Evolutionary conservation across 2,329 filamentous ascomycete genomes (phyloP).

Genomic region (Aspergillus uvarum): DNA sequence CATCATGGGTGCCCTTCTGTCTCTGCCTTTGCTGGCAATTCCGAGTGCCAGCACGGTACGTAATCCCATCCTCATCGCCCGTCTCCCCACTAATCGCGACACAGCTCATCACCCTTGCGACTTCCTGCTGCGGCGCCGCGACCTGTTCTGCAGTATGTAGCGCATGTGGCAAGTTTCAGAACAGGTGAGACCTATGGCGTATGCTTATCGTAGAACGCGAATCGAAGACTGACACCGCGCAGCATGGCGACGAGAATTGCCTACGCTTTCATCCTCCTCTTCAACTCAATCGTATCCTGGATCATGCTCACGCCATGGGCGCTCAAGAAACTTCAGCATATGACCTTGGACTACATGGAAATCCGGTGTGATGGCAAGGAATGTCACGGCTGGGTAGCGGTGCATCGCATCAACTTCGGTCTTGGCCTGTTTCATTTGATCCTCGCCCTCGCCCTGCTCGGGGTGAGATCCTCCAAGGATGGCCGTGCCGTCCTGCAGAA

Average conservation of each 20-base stretch:
- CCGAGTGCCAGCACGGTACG: conserved; percentile 83
- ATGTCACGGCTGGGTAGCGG: conserved; percentile 93
- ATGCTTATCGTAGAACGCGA: neutral
- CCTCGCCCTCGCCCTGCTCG: conserved; percentile 79
- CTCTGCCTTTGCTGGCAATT: conserved; percentile 82
- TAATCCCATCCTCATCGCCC: conserved; percentile 23
- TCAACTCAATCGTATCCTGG: conserved; percentile 97
- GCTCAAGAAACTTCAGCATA: conserved; percentile 87
- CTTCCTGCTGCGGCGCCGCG: conserved; percentile 93
- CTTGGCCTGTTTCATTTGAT: conserved; percentile 91
- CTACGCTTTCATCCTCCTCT: conserved; percentile 87
- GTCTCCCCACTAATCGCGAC: conserved; percentile 17
- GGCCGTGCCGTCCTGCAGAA: conserved; percentile 88
- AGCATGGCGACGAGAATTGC: conserved; percentile 96
- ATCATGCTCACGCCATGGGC: conserved; percentile 99
- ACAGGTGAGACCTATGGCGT: conserved; percentile 61
- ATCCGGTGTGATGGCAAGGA: conserved; percentile 88
- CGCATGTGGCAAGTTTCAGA: conserved; percentile 94
- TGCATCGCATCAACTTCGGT: conserved; percentile 96
- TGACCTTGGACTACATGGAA: conserved; percentile 93
- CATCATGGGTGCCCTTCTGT: conserved; percentile 85
- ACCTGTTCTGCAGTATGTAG: conserved; percentile 96
- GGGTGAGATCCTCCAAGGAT: conserved; percentile 82
- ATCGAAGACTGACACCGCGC: conserved; percentile 25
- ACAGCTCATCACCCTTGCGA: conserved; percentile 73